Base-by-base conservation (phyloP, 352 stramenopile genomes). In the Phytophthora vignae region DNA sequence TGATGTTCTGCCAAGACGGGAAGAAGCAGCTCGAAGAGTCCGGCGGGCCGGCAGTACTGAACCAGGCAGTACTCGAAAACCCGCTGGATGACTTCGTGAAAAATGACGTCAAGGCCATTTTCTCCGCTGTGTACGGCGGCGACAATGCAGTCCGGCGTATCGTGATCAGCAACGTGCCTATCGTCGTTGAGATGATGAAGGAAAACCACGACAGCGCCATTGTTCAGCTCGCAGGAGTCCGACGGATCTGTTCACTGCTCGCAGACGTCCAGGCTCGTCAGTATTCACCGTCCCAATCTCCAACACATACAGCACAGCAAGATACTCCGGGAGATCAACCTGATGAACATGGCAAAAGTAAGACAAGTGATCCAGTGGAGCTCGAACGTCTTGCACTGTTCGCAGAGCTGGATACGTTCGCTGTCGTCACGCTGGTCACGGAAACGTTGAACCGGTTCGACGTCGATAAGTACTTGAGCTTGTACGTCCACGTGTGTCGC, bases 31-130 rank as follows among this genome's bases (percentile, higher is more conserved):
- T 94, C 14, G 82, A 90, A 21, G 64, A 83, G 21, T 55, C 59
- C 0, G 58, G 60, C 10, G 83, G 82, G 3, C 84, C 81, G 4
- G 76, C 76, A 46, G 38, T 89, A 9, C 69, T 94, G 14, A 90
- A 92, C 55, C 70, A 71, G 5, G 81, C 77, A n/a, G 83, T 79
- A n/a, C 29, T 81, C 3, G 82, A 84, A 19, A 88, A 91, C 50
- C 72, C 80, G 21, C 81, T 94, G 17, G 87, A 94, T 53, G 81
- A 90, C 53, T 92, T 91, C 52, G 79, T 94, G 12, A 79, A 87
- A 66, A 87, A 87, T 38, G 84, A 94, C 36, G 85, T 94, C 59
- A 89, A 92, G 61, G 84, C 84, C 53, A 90, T 94, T 50, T 92
- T 94, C 67, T 76, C 77, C 3, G 75, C 79, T 14, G 79, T 92